Evolutionary conservation across 257 asterid genomes (phyloP).

Genomic region (Solanum bukasovii): DNA sequence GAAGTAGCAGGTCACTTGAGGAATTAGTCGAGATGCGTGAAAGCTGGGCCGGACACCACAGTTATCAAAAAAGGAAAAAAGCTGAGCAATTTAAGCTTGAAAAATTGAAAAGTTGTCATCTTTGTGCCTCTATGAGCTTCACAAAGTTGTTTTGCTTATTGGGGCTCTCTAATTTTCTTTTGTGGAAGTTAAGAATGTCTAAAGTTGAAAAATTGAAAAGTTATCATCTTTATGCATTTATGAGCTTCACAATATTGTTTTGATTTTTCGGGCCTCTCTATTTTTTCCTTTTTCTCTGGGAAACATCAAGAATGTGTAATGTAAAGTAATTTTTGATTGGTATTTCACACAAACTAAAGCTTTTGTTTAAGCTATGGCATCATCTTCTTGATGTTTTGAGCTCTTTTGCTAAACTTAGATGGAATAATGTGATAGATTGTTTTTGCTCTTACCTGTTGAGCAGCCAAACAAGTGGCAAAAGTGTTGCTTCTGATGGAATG

Average conservation of each 20-base stretch:
- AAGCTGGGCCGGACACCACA: neutral
- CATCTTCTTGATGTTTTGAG: neutral
- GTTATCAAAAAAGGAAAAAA: neutral
- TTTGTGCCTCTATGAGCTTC: neutral
- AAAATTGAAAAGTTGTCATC: neutral
- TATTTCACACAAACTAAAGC: neutral
- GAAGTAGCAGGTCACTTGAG: neutral
- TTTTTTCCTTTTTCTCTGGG: neutral
- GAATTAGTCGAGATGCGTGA: neutral
- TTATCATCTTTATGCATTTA: neutral
- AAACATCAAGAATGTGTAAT: neutral
- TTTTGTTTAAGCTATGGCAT: neutral
- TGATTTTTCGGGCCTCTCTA: neutral
- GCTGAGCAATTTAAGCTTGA: neutral
- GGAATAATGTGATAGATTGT: neutral
- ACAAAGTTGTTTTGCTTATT: neutral
- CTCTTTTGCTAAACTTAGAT: neutral
- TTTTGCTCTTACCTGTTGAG: neutral
- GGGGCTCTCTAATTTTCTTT: neutral
- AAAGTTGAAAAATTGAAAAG: neutral
- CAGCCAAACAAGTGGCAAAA: neutral
- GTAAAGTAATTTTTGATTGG: neutral
- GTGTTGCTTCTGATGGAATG: conserved; percentile 2
- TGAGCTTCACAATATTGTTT: neutral
- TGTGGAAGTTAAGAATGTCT: neutral